Evolutionary conservation across 2,329 filamentous ascomycete genomes (phyloP), one percentile per base, ranked within the genome.

Genomic region (Rosellinia necatrix): DNA sequence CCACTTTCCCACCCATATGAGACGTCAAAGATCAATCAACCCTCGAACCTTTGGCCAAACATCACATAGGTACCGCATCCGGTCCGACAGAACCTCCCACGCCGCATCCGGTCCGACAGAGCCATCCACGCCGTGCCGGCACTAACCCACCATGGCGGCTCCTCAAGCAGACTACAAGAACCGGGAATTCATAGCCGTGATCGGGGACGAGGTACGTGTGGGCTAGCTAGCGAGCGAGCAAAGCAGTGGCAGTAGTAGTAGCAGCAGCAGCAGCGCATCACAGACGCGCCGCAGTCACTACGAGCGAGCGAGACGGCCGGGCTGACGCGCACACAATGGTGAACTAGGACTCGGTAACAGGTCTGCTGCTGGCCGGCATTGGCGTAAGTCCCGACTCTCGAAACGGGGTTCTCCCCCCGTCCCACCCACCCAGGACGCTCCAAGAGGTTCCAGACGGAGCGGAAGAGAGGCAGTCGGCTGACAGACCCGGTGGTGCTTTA

Each of bases 101-200:
- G n/a, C 38, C 43, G 30, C 43, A 52, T 49, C 29, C 52, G 43
- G 37, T 24, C 27, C 12, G 17, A 13, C 30, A 51, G n/a, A n/a
- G 32, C 15, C 30, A 25, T 22, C 17, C 19, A 49, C 15, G 30
- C 38, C 50, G 7, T 22, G 25, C 35, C 32, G 34, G 3, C 25
- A 37, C 15, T 40, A 41, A 38, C 34, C 19, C 24, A 51, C 35
- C 66, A 71, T 67, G 38, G 81, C 81, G 78, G 68, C 80, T 56
- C 77, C 78, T 42, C 78, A 82, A 66, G 77, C 80, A 62, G 82
- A 85, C 64, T 88, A 81, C 74, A 88, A 92, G 78, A 92, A 97
- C 76, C 85, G 94, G 69, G 89, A 99, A 77, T 96, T 99, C 72
- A 85, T 99, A 56, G 94, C 94, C 63, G 93, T 99, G 44, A 99